A percentile compares a stretch with the other conserved stretches of the same genome.
phyloP scores from a whole-genome alignment of 257 asterid genomes.

The Solanum lignicaule region DNA sequence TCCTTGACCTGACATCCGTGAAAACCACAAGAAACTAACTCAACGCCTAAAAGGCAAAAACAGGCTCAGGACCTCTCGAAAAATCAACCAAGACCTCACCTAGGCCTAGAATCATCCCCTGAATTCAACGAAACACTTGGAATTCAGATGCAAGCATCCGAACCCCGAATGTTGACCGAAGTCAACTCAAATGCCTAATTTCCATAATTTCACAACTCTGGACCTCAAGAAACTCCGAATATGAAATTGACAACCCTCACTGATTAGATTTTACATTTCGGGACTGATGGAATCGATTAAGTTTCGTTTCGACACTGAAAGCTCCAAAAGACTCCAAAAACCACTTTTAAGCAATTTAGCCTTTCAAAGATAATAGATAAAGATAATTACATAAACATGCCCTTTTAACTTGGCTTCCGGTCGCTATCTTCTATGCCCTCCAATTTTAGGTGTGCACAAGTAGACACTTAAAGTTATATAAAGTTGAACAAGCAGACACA shows the following conservation, averaged over 20 bases:
- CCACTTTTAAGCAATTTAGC: neutral
- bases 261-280: no score
- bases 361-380: neutral
- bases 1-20: neutral
- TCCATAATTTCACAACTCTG: neutral
- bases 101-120: neutral
- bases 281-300: neutral
- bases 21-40: neutral
- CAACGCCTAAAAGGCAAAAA: neutral
- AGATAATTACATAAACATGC: no score
- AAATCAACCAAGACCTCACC: neutral
- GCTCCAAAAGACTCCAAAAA: neutral
- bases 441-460: neutral
- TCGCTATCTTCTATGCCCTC: neutral
- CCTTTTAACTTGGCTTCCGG: neutral
- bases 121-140: neutral
- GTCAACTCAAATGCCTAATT: neutral
- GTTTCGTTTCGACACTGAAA: no score
- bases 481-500: neutral
- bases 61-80: neutral
- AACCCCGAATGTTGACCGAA: neutral
- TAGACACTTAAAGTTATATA: neutral
- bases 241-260: neutral
- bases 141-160: neutral
- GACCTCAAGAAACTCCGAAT: neutral